Base-by-base conservation (phyloP, 331 rosid species). In the Prunus yedoensis region DNA sequence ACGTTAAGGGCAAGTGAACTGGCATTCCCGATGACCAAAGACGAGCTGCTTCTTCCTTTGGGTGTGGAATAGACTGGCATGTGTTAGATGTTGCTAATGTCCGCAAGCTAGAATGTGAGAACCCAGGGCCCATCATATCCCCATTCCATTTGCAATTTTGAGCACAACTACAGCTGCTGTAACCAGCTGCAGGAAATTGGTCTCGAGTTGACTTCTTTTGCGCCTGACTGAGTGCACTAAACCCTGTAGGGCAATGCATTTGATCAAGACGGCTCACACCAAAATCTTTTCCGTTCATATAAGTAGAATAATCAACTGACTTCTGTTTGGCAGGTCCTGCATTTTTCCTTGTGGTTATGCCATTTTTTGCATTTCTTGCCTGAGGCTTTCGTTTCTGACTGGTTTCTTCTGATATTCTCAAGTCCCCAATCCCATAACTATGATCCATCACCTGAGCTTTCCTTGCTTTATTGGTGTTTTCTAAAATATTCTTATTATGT, bases 1-100 rank as follows among this genome's bases (percentile, higher is more conserved):
- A 83, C 21, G 83, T 86, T 32, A 79, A 18, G 66, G 91, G 80
- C 45, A 70, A 63, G 20, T 79, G 91, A 68, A 74, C 84, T 23
- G 92, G 66, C 30, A 75, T 50, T 85, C 74, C 64, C 62, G 91
- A 72, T 83, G 90, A 77, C 95, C 97, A 89, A 56, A 87, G 72
- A 71, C 72, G 88, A 80, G 92, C 86, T 77, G 88, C 87, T 70
- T 87, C 93, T 78, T 80, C 90, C 77, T 79, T 83, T 60, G 81
- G 76, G 52, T 68, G 89, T 52, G 91, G 74, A 84, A 83, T 87
- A 64, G 86, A 83, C 74, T 70, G 89, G 74, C 87, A 88, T 10
- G 80, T 59, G 72, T 89, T 80, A 78, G 92, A 90, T 74, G 88
- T 85, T 76, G 91, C 91, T 17, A 80, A 77, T 46, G 72, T 77